These are phyloP conservation scores for Cercospora nicotianae DNA, from an alignment of 2,329 filamentous ascomycete species.

Conservation along the genomic window DNA sequence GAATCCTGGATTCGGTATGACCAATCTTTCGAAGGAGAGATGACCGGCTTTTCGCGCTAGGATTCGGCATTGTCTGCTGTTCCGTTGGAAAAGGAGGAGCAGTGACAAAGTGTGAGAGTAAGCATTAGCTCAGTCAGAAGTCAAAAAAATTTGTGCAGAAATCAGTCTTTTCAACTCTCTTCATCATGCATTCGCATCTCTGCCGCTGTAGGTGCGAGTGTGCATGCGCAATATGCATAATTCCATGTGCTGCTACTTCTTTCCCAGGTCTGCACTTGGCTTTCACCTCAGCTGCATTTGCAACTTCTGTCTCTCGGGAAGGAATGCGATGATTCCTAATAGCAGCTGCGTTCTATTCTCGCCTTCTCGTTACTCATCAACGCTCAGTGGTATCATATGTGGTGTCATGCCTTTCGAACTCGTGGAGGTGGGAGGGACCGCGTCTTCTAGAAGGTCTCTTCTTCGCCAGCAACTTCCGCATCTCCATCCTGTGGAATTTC, in stretches of 20 bases:
- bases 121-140: neutral
- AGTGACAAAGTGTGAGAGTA: neutral
- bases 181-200: neutral
- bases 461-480: constrained; percentile 59
- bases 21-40: neutral
- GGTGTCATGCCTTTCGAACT: constrained; percentile 9
- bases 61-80: neutral
- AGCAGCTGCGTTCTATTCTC: constrained; percentile 8
- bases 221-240: neutral
- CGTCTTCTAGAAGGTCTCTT: constrained; percentile 69
- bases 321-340: neutral
- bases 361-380: constrained; percentile 14
- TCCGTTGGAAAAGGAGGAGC: neutral
- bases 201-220: neutral
- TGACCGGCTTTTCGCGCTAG: neutral
- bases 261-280: neutral
- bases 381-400: constrained; percentile 17
- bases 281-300: neutral
- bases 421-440: constrained; percentile 5
- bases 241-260: neutral
- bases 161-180: neutral
- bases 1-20: neutral
- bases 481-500: constrained; percentile 84
- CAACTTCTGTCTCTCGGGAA: neutral
- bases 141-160: neutral